Percentiles rank a stretch among this genome's conserved stretches.
phyloP scores from a whole-genome alignment of 331 rosid species.

The Ulmus americana region DNA sequence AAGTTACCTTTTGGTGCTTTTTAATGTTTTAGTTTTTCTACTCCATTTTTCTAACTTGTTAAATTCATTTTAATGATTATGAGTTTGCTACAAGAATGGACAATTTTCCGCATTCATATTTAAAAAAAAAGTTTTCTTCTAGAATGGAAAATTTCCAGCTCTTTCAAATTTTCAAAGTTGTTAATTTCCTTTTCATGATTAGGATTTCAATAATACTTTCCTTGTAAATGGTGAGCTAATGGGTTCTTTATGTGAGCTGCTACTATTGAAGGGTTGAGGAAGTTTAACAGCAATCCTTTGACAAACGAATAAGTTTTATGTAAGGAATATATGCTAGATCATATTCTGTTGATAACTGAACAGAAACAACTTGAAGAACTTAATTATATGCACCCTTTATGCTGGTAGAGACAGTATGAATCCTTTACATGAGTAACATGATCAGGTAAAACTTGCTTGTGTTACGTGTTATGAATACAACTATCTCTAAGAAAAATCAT shows the following conservation, averaged over 20 bases:
- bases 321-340: neutral
- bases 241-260: neutral
- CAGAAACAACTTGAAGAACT: neutral
- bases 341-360: neutral
- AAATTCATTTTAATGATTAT: neutral
- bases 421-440: neutral
- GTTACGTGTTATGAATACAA: neutral
- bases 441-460: neutral
- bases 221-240: neutral
- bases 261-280: neutral
- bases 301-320: neutral
- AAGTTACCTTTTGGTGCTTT: constrained; percentile 13
- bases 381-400: neutral
- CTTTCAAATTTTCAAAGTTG: neutral
- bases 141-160: too few relatives aligned
- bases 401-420: neutral
- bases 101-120: too few relatives aligned
- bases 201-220: neutral
- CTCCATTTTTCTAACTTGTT: neutral
- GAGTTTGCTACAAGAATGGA: too few relatives aligned
- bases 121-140: too few relatives aligned
- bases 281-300: neutral
- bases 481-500: too few relatives aligned
- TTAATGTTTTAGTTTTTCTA: neutral
- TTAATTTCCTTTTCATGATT: neutral